Conservation (phyloP, 2,329 filamentous ascomycete genomes). For the Pseudogymnoascus pannorum region DNA sequence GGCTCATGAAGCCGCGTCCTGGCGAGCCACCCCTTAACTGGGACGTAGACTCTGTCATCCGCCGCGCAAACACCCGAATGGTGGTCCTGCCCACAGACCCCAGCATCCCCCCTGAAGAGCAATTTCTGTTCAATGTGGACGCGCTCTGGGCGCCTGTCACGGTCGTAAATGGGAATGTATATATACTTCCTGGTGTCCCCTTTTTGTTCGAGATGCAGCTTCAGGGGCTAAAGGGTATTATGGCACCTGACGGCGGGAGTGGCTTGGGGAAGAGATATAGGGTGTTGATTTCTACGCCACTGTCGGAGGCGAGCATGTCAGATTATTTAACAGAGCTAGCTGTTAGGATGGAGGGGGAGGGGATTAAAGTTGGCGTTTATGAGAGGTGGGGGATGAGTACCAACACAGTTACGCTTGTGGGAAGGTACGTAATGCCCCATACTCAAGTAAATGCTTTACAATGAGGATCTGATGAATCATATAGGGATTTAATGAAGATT, state of each 20-base stretch:
- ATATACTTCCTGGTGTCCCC: conserved; percentile 87
- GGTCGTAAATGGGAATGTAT: conserved; percentile 85
- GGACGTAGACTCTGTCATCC: conserved; percentile 71
- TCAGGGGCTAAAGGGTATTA: conserved; percentile 62
- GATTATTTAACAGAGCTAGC: conserved; percentile 76
- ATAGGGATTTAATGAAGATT: conserved; percentile 64
- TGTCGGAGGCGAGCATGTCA: conserved; percentile 83
- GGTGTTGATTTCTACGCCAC: conserved; percentile 77
- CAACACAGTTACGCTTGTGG: conserved; percentile 87
- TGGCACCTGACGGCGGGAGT: conserved; percentile 66
- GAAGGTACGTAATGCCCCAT: conserved; percentile 35
- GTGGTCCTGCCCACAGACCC: conserved; percentile 74
- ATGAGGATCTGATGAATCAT: conserved; percentile 7
- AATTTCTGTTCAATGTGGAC: conserved; percentile 71
- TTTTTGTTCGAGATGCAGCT: conserved; percentile 72
- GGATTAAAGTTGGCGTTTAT: conserved; percentile 92
- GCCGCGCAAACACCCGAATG: conserved; percentile 83
- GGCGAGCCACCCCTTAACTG: conserved; percentile 72
- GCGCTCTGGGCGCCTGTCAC: conserved; percentile 85
- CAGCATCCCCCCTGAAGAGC: conserved; percentile 55
- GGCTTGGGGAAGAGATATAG: conserved; percentile 74
- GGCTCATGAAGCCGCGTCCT: conserved; percentile 64
- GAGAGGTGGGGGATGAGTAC: conserved; percentile 80
- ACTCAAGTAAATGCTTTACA: background rate
- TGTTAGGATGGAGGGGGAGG: conserved; percentile 60